phyloP scores from a whole-genome alignment of 1,139 yeast genomes.

The Pneumocystis murina region DNA sequence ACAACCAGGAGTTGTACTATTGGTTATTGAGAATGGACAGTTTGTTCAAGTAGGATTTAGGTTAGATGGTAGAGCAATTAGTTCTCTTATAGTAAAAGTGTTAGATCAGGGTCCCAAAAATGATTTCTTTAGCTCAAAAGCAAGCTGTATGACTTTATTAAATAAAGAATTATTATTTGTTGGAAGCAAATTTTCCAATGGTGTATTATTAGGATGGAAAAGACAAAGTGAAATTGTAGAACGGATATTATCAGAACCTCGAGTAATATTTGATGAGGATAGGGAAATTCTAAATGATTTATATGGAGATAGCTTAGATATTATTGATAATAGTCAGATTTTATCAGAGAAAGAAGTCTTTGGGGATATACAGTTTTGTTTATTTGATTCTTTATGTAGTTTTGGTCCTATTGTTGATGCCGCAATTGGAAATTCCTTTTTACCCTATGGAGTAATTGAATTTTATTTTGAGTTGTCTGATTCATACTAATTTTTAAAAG shows the following conservation, averaged over 20 bases:
- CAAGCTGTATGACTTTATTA: conserved; percentile 11
- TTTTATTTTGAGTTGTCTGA: background rate
- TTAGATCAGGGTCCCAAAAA: conserved; percentile 12
- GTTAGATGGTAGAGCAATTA: conserved; percentile 31
- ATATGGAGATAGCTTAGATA: conserved; percentile 6
- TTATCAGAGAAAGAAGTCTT: background rate
- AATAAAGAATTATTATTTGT: conserved; percentile 26
- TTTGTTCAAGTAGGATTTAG: conserved; percentile 40
- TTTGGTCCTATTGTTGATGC: conserved; percentile 66
- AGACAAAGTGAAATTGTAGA: conserved; percentile 5
- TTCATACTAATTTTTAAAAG: background rate
- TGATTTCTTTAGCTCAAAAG: conserved; percentile 3
- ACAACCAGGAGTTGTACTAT: conserved; percentile 31
- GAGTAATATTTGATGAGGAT: conserved; percentile 19
- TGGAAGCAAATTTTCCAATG: conserved; percentile 33
- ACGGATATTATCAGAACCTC: background rate
- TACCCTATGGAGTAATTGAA: background rate
- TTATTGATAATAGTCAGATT: background rate
- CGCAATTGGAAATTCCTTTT: conserved; percentile 36
- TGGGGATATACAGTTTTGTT: conserved; percentile 14
- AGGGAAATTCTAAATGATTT: conserved; percentile 25
- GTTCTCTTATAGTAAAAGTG: conserved; percentile 21
- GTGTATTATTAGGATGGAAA: conserved; percentile 28
- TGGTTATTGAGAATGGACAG: conserved; percentile 40
- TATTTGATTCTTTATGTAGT: conserved; percentile 44